Evolutionary conservation across 1,284 basidiomycete species (phyloP).

Genomic region (Microstroma glucosiphilum): DNA sequence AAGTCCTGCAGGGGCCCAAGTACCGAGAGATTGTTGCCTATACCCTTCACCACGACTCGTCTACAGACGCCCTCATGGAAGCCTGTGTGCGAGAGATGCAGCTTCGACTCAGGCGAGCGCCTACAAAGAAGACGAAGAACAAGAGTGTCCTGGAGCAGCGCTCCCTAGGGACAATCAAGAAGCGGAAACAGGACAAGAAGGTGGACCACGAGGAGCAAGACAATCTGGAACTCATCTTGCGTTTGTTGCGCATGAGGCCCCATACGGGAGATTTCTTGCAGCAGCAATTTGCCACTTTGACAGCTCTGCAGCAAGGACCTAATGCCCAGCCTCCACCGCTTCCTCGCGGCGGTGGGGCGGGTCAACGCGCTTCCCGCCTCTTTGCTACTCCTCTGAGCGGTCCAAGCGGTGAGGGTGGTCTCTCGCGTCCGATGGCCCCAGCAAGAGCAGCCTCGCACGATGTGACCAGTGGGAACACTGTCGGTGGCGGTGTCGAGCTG

Average conservation of each 20-base stretch:
- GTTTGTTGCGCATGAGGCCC: conserved; percentile 16
- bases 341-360: background rate
- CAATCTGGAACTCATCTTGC: conserved; percentile 16
- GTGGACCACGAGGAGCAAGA: conserved; percentile 25
- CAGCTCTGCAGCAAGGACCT: conserved; percentile 7
- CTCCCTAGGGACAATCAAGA: conserved; percentile 91
- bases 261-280: conserved; percentile 16
- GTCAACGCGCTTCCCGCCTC: no score
- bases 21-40: conserved; percentile 62
- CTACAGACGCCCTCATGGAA: conserved; percentile 54
- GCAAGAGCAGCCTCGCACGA: no score
- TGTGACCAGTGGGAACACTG: no score
- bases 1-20: conserved; percentile 87
- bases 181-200: conserved; percentile 85
- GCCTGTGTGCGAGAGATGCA: conserved; percentile 92
- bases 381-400: no score
- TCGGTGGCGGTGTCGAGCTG: no score
- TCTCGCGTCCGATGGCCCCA: no score
- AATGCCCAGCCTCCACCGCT: background rate
- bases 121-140: conserved; percentile 64
- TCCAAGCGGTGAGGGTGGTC: no score
- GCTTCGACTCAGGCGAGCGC: conserved; percentile 65
- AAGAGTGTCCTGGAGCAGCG: conserved; percentile 60
- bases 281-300: conserved; percentile 18
- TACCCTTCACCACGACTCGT: conserved; percentile 42